Percentiles rank a stretch among this genome's conserved stretches.
Conservation (phyloP, 257 asterid species). For the Hygrophila difformis region DNA sequence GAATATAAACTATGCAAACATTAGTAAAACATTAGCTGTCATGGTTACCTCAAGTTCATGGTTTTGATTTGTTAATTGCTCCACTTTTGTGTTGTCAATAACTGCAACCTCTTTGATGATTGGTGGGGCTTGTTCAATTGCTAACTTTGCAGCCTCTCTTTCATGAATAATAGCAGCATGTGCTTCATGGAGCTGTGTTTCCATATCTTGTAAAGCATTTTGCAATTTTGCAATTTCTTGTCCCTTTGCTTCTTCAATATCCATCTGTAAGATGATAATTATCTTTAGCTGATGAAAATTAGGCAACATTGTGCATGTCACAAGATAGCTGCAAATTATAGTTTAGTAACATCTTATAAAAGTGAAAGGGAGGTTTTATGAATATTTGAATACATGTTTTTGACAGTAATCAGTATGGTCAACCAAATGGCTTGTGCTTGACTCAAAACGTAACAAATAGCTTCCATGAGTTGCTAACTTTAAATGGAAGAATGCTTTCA, state of each 20-base stretch:
- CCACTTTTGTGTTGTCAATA: constrained; percentile 70
- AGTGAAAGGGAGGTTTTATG: neutral
- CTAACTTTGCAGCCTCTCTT: constrained; percentile 76
- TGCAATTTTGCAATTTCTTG: constrained; percentile 71
- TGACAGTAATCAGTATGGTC: neutral
- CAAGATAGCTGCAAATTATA: too few species aligned
- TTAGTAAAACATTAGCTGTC: constrained; percentile 9
- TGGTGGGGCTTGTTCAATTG: constrained; percentile 90
- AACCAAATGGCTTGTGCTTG: neutral
- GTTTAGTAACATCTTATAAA: neutral
- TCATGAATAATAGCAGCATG: constrained; percentile 54
- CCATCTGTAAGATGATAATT: constrained; percentile 44
- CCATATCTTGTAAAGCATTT: constrained; percentile 53
- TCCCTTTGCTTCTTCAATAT: constrained; percentile 84
- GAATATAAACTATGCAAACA: constrained; percentile 2
- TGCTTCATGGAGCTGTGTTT: constrained; percentile 67
- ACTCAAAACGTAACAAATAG: constrained; percentile 8
- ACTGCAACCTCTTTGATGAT: constrained; percentile 83
- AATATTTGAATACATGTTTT: neutral
- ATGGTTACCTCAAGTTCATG: constrained; percentile 60
- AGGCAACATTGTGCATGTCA: neutral
- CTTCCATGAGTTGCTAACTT: neutral
- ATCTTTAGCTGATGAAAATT: constrained; percentile 6
- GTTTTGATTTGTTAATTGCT: constrained; percentile 62
- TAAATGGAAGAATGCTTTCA: neutral